Base-by-base conservation (phyloP, 2,329 filamentous ascomycete species). In the Corynespora cassiicola region DNA sequence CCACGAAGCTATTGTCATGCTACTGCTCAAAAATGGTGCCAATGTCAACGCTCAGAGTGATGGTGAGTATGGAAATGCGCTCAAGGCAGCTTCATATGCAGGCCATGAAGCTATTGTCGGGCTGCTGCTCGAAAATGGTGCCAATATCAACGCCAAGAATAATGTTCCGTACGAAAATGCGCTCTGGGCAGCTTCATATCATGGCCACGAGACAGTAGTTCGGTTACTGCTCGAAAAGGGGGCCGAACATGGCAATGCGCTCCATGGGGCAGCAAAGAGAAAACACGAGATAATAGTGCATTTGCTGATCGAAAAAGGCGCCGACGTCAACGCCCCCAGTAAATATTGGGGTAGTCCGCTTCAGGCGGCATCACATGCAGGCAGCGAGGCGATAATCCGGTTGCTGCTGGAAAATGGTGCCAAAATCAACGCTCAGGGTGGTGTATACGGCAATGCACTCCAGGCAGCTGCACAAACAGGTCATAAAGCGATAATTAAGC, bases 251-350 rank as follows among this genome's bases (percentile, higher is more conserved):
- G 19, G 42, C 30, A 45, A 42, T 23, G 45, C 42, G 27, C 52
- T 60, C 36, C 50, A 56, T 34, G 47, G 37, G 26, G 47, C 47
- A 42, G 39, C 48, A 46, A 16, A 6, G 12, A 3, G 21, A 41
- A 50, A 48, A 31, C 20, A 56, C 30, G 18, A 47, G 17, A 10
- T 31, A 16, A 37, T 54, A 2, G 56, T 62, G 12, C 36, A 49
- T 34, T 29, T 49, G 19, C 41, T 63, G 30, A 40, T 64, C 8
- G 28, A 48, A 4, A 33, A 26, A 11, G 47, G 52, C 18, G 54
- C 54, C 14, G 25, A 36, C 24, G 30, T 43, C 19, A 38, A 35
- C 20, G 26, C 31, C n/a, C n/a, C n/a, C n/a, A n/a, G n/a, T n/a
- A n/a, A n/a, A n/a, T n/a, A n/a, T n/a, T n/a, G n/a, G n/a, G n/a